Evolutionary conservation across 768 basidiomycete species (phyloP), one percentile per base, ranked within the genome.

Genomic region (Jaapia argillacea): DNA sequence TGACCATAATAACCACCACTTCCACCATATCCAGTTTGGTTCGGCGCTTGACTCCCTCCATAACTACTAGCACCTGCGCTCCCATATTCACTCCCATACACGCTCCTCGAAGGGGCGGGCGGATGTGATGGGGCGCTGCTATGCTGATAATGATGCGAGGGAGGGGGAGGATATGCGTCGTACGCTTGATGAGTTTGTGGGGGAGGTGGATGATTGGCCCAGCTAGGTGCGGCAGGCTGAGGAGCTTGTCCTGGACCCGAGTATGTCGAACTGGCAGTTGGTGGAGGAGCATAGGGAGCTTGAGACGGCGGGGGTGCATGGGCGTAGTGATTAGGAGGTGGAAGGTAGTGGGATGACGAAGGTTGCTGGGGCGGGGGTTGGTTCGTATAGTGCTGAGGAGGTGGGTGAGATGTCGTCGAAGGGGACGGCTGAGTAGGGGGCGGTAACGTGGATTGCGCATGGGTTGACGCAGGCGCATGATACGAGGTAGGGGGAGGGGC

Each of bases 271-370:
- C 50, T 24, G 22, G 38, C n/a, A 26, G 31, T 18, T 16, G 41
- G 13, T 47, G 42, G 13, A 36, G 42, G 45, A 45, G 42, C 31
- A 24, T 51, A 25, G 45, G 45, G 22, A 24, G 48, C 24, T 45
- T 46, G 25, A 50, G 52, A 28, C 22, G 39, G 2, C n/a, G 35
- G n/a, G n/a, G n/a, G n/a, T n/a, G n/a, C n/a, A n/a, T n/a, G 36
- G 16, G 43, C 24, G 14, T 45, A 44, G 20, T 43, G 49, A n/a
- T 42, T 47, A 26, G 47, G 46, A 20, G 52, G 51, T 13, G 45
- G 46, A 5, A 48, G 49, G 20, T 48, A 46, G 43, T 36, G 54
- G 27, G 39, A 54, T 31, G 50, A 51, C n/a, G 41, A 50, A 10
- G 42, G 48, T 18, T 47, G 52, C 14, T 44, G 57, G 20, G 47